Base-by-base conservation (phyloP, 495 filamentous ascomycete species). In the Corynascus novoguineensis region DNA sequence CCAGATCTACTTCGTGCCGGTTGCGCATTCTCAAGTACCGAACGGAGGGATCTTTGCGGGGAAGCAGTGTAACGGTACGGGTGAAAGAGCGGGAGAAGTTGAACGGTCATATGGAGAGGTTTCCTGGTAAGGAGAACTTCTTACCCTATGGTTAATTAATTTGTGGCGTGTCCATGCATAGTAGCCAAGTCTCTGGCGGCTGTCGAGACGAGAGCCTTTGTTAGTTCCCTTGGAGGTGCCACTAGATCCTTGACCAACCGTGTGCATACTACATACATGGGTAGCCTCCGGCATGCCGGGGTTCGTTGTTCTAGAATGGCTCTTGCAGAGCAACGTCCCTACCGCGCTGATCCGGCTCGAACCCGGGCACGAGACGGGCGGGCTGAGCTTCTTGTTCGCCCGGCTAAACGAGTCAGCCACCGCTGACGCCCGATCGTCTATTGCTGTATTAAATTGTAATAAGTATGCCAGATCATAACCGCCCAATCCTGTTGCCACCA, bases 11-110 rank as follows among this genome's bases (percentile, higher is more conserved):
- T n/a, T n/a, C n/a, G n/a, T 41, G 8, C 14, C 10, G 21, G 45
- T 27, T 2, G 32, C 48, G 15, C 4, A 44, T 14, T 32, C n/a
- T 19, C 42, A 51, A 60, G 61, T 58, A 60, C 57, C 61, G 58
- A 52, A 38, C 15, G 31, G 27, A 32, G 55, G 57, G 57, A 52
- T 59, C 35, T 4, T 50, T 59, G 52, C 50, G 60, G 50, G 37
- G 41, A 54, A 54, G 31, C 22, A 19, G 49, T 57, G 21, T 60
- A 61, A 34, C 45, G 28, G 47, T 34, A 50, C 50, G 59, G 59
- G 45, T 57, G 48, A 56, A 56, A 53, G 15, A 8, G 40, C 45
- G 52, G 58, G 58, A 7, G 51, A 60, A 57, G 53, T 52, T 52
- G 29, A 17, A 42, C 27, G 32, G 15, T 25, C 46, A 48, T 32